Conservation (phyloP, 2,329 filamentous ascomycete species). For the Dendrostoma leiphaemia region DNA sequence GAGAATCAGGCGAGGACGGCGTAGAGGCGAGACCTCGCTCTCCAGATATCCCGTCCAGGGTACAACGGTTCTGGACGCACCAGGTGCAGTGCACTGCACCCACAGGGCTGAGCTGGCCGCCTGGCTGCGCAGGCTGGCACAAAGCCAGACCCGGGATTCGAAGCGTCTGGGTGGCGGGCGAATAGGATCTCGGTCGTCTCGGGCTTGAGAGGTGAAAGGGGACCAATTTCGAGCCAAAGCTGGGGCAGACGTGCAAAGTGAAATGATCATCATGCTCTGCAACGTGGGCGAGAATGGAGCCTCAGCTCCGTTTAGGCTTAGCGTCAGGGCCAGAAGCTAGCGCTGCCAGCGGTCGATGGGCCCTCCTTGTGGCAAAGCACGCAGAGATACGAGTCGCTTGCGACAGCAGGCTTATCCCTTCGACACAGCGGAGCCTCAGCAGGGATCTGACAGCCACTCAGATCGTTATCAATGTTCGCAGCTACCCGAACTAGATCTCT, state of each 20-base stretch:
- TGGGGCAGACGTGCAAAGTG: too few species aligned
- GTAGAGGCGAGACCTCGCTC: background rate
- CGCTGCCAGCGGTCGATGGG: background rate
- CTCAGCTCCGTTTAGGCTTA: conserved; percentile 5
- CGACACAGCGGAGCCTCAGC: background rate
- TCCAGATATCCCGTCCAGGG: too few species aligned
- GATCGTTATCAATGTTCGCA: background rate
- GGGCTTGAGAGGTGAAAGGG: too few species aligned
- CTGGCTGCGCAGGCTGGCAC: background rate
- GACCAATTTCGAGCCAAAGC: too few species aligned
- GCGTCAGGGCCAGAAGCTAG: conserved; percentile 17
- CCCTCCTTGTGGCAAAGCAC: background rate
- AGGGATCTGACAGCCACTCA: conserved; percentile 8
- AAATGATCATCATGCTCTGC: background rate
- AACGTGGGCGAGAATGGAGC: background rate
- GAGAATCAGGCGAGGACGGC: background rate
- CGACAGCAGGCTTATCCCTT: background rate
- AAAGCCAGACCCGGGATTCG: background rate
- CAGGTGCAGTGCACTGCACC: background rate
- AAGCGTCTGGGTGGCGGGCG: too few species aligned
- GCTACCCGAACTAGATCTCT: conserved; percentile 7
- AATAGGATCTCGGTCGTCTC: too few species aligned
- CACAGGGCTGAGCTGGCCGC: background rate
- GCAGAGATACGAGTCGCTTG: background rate
- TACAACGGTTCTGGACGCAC: background rate